Base-by-base conservation (phyloP, 1,284 basidiomycete genomes). In the Trichosporon sp. region DNA sequence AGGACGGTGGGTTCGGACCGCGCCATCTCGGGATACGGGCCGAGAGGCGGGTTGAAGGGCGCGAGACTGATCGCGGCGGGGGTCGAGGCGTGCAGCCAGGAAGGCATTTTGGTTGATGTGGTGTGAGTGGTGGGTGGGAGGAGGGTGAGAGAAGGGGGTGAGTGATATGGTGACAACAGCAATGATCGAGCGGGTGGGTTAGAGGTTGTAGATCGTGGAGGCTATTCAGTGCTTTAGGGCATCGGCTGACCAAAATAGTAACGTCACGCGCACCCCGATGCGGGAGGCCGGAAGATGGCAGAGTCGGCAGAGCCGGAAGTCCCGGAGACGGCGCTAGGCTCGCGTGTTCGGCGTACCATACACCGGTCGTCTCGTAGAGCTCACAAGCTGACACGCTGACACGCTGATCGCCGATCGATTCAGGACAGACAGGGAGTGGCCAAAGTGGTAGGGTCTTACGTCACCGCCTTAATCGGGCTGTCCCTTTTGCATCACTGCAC, bases 31-130 rank as follows among this genome's bases (percentile, higher is more conserved):
- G 77, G 75, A 68, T 77, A 73, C 8, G 83, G 72, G 26, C 80
- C 82, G 2, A 83, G 61, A 4, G 80, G 80, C 11, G 82, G 82
- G 66, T 76, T 73, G 70, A 82, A 77, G 8, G 82, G 80, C 12
- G 65, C 67, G 8, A 83, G 73, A 32, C 67, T 68, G 1, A 67
- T 71, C 16, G 59, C 59, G 32, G 59, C 59, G 59, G 59, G 59
- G 6, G 59, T 31, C 31, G 59, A 63, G 31, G 59, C 59, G 35
- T 37, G 59, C 19, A 63, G 21, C 59, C 59, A 63, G 31, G 5
- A 8, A 16, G 59, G 59, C 59, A 63, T 63, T 61, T 35, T 63
- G 31, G 14, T 5, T 63, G 14, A 6, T 1, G 2, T 63, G 1
- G 26, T 12, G 26, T 7, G 56, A 14, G 14, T 2, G 56, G 11